Evolutionary conservation across 208 protist species (phyloP), one percentile per base, ranked within the genome.

Genomic region (Acanthamoeba quina): DNA sequence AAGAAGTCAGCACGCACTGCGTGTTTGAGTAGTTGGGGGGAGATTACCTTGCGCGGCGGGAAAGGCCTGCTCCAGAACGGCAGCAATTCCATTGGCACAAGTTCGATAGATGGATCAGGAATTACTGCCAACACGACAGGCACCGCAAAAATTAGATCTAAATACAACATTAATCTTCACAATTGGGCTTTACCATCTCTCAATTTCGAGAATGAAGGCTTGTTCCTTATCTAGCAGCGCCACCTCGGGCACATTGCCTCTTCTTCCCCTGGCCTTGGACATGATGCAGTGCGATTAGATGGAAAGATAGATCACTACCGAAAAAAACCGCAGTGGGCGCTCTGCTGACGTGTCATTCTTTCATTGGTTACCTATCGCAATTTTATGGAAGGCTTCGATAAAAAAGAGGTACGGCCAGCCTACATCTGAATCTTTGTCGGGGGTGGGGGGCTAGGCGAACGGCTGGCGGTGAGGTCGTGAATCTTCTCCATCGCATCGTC

Each of bases 71-170:
- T 11, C 72, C 2, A 80, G 41, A 6, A 80, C 72, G 44, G 72
- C 41, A 10, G 72, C 31, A 13, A 80, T 80, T 19, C 72, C 72
- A 26, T 80, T 80, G 37, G 72, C 72, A 29, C 72, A 80, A 80
- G 72, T 80, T 80, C 72, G 72, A 52, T 80, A 80, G 72, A 80
- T 80, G 15, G 72, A 80, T 80, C 72, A 80, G 4, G 72, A 80
- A 49, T 80, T 80, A 29, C 72, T 80, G 31, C 41, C 17, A 13
- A 19, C 52, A 56, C 11, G 49, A 56, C 31, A 52, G 41, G 31
- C 37, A 3, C 5, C 52, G 5, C 17, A 52, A 37, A 26, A 13
- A 5, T 52, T 31, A 44, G 56, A 62, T 62, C 4, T n/a, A n/a
- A n/a, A n/a, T n/a, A n/a, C n/a, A n/a, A 17, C 21, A 74, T 4